A percentile compares a stretch with the other conserved stretches of the same genome.
phyloP scores from a whole-genome alignment of 192 early-diverging fungal genomes.

The Linnemannia elongata region DNA sequence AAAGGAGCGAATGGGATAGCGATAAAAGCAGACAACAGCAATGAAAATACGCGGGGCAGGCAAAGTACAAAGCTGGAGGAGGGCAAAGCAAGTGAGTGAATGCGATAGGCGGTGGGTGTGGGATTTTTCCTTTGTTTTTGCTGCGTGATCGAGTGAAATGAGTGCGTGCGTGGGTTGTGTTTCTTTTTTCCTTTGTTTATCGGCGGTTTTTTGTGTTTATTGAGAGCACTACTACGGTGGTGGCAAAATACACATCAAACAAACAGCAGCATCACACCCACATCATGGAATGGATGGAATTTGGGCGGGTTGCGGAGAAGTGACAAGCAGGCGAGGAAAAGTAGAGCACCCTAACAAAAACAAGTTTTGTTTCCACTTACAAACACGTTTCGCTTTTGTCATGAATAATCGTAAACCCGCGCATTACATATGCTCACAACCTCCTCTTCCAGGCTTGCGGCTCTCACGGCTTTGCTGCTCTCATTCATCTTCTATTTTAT shows the following conservation, averaged over 20 bases:
- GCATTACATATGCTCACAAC: not conserved
- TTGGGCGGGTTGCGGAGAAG: no score
- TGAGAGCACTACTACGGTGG: not conserved
- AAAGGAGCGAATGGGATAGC: not conserved
- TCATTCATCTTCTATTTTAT: not conserved
- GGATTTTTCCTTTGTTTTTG: not conserved
- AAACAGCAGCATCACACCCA: not conserved
- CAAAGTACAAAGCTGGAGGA: not conserved
- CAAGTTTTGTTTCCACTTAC: not conserved
- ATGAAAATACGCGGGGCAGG: not conserved
- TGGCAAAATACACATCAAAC: not conserved
- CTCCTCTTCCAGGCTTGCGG: not conserved
- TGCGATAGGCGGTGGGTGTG: not conserved
- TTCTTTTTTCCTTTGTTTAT: not conserved
- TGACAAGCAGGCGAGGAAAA: not conserved
- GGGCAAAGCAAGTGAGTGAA: not conserved
- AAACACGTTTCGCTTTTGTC: slow-evolving; percentile 2
- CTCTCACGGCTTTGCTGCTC: not conserved
- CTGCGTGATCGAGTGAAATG: not conserved
- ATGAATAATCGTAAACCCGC: not conserved
- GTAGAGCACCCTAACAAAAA: not conserved
- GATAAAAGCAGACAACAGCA: not conserved
- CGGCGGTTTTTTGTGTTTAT: no score
- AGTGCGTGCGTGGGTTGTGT: not conserved
- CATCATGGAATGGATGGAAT: not conserved